Evolutionary conservation across 2,329 filamentous ascomycete species (phyloP), one percentile per base, ranked within the genome.

Genomic region (Botrytis squamosa): DNA sequence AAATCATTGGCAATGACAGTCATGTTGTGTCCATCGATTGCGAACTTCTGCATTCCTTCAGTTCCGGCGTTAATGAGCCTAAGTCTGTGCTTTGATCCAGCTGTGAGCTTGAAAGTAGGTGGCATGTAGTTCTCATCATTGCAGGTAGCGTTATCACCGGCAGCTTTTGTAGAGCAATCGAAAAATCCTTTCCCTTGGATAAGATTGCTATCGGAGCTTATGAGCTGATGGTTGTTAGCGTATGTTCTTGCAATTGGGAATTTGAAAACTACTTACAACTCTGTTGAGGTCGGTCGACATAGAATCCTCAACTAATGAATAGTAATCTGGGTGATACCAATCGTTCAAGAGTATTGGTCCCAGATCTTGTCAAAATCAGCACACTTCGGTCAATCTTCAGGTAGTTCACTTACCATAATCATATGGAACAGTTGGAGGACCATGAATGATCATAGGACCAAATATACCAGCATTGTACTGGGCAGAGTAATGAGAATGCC

Each of bases 1-100:
- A 85, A 80, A 63, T 91, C 85, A 79, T 93, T 93, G 81, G 91
- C 90, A 67, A 93, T 85, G 9, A 86, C 88, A 0, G 90, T 91
- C 3, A 89, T 78, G 5, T 85, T 89, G 71, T 86, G 79, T 1
- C 85, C 86, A 70, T 88, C 85, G 38, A 82, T 83, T 1, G 85
- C 79, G 7, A 84, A 79, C 4, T 86, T 85, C 82, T 88, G 88
- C 3, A 79, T 76, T 25, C 59, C 76, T 46, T 77, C 77, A 16
- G 89, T 81, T 77, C 76, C 86, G 16, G 80, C 81, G 76, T 87
- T 87, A 72, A 88, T 81, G 4, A 88, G 77, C 4, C 86, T 80
- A 62, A 88, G 74, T 33, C 84, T 83, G 74, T 87, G 85, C 2
- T 81, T 83, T 25, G 81, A 82, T 10, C 84, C 85, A 0, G 81